Base-by-base conservation (phyloP, 2,329 filamentous ascomycete species). In the Penicillium fuscoglaucum region DNA sequence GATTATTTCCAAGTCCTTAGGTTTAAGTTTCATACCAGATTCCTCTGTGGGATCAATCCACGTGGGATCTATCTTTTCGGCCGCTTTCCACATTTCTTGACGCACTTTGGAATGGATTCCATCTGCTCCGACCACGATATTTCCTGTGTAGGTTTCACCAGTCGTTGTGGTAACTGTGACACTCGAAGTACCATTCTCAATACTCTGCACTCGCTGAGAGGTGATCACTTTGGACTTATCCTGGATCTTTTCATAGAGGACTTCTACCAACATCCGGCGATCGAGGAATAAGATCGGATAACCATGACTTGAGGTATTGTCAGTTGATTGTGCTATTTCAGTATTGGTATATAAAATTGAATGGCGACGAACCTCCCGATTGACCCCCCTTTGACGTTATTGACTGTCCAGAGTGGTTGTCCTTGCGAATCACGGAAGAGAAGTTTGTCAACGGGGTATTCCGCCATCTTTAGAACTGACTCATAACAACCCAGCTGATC, bases 401-500 rank as follows among this genome's bases (percentile, higher is more conserved):
- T 43, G 26, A 59, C 45, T n/a, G 44, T 48, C 52, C 53, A 59
- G 13, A 59, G 50, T 6, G 12, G 6, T 13, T 55, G n/a, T 19
- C 52, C 61, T 19, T 35, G 19, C 1, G 55, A 55, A 55, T 63
- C 50, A 6, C 56, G 45, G 33, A 63, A 62, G 2, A 2, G 6
- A 12, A 60, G 19, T 45, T 29, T 59, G 4, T 63, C 51, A 3
- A 65, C 55, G 2, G 61, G 59, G 24, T 57, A 41, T 47, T 54
- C 49, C 1, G 56, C 56, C 39, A 15, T 57, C 28, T 54, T 29
- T 7, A 60, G 7, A 44, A 72, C 63, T 9, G 62, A 45, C 7
- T 75, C 69, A 19, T 60, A 76, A 33, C 72, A 66, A 0, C 79
- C 81, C 0, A 84, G 61, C 65, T 84, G 82, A 50, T 83, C 81